A percentile compares a stretch with the other conserved stretches of the same genome.
Conservation (phyloP, 495 filamentous ascomycete species). For the Penicillium daleae region DNA sequence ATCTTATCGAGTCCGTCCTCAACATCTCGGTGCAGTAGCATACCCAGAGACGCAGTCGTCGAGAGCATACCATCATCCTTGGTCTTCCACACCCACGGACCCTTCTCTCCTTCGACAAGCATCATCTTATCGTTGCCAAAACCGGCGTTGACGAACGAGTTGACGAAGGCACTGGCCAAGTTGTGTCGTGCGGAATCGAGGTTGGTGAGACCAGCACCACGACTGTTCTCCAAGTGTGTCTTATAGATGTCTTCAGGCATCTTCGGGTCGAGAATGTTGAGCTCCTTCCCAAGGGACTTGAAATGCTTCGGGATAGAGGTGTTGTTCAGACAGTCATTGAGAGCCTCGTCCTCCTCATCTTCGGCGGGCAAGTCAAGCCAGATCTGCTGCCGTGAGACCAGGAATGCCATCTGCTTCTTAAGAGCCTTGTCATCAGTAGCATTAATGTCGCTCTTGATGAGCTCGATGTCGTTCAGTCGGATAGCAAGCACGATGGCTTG, state of each 20-base stretch:
- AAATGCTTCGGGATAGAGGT: constrained; percentile 87
- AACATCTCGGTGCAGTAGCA: constrained; percentile 88
- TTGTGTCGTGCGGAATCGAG: constrained; percentile 96
- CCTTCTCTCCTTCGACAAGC: constrained; percentile 77
- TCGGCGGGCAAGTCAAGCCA: constrained; percentile 68
- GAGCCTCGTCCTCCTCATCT: constrained; percentile 68
- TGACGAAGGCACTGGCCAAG: constrained; percentile 93
- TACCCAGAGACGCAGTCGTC: constrained; percentile 89
- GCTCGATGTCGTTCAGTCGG: constrained; percentile 79
- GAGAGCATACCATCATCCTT: constrained; percentile 98
- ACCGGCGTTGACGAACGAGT: constrained; percentile 93
- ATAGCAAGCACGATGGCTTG: constrained; percentile 95
- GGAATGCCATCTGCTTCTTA: constrained; percentile 93
- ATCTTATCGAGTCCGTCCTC: constrained; percentile 87
- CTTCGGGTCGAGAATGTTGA: constrained; percentile 96
- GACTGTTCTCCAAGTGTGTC: constrained; percentile 92
- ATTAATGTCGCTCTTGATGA: constrained; percentile 78
- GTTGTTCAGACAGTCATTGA: constrained; percentile 84
- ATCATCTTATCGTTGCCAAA: constrained; percentile 97
- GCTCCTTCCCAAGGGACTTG: constrained; percentile 89
- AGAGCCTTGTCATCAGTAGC: constrained; percentile 79
- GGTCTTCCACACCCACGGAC: constrained; percentile 97
- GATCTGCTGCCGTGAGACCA: constrained; percentile 89
- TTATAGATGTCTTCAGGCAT: constrained; percentile 99
- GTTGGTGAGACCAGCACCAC: constrained; percentile 89